Conservation (phyloP, 2,329 filamentous ascomycete genomes). For the Aspergillus texensis region DNA sequence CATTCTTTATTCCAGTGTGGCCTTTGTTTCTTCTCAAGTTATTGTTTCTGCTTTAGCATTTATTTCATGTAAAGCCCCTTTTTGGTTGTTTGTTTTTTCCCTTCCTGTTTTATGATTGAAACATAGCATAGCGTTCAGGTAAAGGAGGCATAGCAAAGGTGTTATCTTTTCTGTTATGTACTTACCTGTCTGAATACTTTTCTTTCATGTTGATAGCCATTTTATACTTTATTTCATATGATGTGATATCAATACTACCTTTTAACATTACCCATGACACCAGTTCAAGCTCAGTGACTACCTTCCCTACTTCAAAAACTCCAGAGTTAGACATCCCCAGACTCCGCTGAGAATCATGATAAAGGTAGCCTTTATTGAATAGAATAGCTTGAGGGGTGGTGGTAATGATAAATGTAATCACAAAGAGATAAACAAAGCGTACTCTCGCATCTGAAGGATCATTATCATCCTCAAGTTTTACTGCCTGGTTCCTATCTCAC, state of each 20-base stretch:
- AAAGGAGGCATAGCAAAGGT: slow-evolving; percentile 5
- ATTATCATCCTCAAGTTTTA: too few relatives aligned
- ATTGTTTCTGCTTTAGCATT: slow-evolving; percentile 1
- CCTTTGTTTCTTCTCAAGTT: slow-evolving; percentile 11
- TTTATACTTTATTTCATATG: slow-evolving; percentile 4
- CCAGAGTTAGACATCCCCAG: too few relatives aligned
- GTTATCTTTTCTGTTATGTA: not conserved
- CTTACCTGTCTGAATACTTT: slow-evolving; percentile 1
- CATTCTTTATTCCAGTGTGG: not conserved
- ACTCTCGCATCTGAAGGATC: too few relatives aligned
- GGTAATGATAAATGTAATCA: too few relatives aligned
- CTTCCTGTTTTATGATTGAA: not conserved
- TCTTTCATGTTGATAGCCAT: not conserved
- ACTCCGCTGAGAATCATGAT: too few relatives aligned
- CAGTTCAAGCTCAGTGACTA: too few relatives aligned
- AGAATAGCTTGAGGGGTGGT: too few relatives aligned
- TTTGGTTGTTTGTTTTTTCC: not conserved
- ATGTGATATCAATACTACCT: not conserved
- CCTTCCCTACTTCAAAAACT: too few relatives aligned
- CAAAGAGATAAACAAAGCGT: too few relatives aligned
- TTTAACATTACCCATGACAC: too few relatives aligned
- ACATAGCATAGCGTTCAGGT: slow-evolving; percentile 6
- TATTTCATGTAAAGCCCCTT: not conserved
- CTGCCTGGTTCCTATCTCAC: too few relatives aligned
- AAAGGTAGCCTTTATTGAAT: too few relatives aligned